phyloP scores from a whole-genome alignment of 164 flowering plant genomes.

The Magnolia officinalis region DNA sequence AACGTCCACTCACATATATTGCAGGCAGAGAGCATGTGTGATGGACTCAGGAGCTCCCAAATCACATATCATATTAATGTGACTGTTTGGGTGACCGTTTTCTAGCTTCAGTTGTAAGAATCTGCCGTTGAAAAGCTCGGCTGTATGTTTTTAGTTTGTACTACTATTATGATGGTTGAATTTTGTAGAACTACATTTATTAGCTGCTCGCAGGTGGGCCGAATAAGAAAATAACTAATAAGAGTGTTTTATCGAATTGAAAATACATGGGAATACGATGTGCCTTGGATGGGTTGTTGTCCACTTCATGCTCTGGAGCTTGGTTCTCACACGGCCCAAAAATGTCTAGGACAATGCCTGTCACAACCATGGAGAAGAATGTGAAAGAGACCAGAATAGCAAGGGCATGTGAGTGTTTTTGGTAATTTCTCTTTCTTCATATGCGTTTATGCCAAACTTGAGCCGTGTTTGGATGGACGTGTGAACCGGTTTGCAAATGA shows the following conservation, averaged over 20 bases:
- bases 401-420: too few relatives aligned
- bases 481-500: too few relatives aligned
- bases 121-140: neutral
- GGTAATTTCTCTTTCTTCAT: too few relatives aligned
- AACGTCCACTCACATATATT: neutral
- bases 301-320: neutral
- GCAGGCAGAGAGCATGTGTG: neutral
- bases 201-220: too few relatives aligned
- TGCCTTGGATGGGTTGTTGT: neutral
- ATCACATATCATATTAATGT: neutral
- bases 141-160: neutral
- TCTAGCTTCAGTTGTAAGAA: neutral
- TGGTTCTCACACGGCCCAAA: neutral
- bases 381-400: too few relatives aligned
- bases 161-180: neutral
- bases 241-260: neutral
- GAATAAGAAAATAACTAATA: too few relatives aligned
- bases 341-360: neutral
- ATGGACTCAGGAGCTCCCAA: neutral
- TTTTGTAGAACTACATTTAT: neutral
- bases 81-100: neutral
- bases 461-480: too few relatives aligned
- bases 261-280: neutral
- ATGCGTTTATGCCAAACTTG: too few relatives aligned
- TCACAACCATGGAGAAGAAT: too few relatives aligned